phyloP scores from a whole-genome alignment of 2,329 filamentous ascomycete species.

The Alternaria arbusti region DNA sequence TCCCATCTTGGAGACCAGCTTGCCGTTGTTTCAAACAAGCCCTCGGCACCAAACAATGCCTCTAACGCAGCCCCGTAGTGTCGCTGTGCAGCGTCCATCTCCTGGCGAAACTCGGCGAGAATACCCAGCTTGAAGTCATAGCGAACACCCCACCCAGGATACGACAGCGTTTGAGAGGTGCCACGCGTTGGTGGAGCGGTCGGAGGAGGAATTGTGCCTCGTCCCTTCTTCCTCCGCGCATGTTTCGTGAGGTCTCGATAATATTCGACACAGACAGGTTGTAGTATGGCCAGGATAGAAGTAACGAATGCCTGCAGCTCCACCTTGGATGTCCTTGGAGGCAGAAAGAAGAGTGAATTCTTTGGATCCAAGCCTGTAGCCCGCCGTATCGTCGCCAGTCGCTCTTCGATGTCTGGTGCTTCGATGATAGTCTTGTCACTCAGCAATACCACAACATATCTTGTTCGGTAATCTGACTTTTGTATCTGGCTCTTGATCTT shows the following conservation, averaged over 20 bases:
- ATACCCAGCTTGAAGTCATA: constrained; percentile 94
- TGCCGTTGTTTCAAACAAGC: constrained; percentile 82
- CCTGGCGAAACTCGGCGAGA: constrained; percentile 90
- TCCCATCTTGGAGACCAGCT: constrained; percentile 92
- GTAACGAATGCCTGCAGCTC: constrained; percentile 78
- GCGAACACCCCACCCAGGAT: constrained; percentile 88
- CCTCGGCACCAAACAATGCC: constrained; percentile 76
- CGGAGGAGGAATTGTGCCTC: constrained; percentile 78
- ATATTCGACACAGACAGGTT: constrained; percentile 81
- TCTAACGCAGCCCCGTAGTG: constrained; percentile 91
- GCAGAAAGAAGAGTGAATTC: constrained; percentile 79
- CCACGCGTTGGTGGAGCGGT: constrained; percentile 82
- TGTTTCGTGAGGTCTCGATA: constrained; percentile 95
- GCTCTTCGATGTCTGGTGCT: constrained; percentile 71
- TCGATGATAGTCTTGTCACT: constrained; percentile 70
- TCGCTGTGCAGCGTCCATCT: constrained; percentile 84
- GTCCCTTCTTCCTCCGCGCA: constrained; percentile 82
- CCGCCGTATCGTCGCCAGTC: constrained; percentile 78
- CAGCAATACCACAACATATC: constrained; percentile 78
- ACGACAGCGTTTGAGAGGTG: constrained; percentile 83
- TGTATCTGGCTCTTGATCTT: constrained; percentile 72
- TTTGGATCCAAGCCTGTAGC: constrained; percentile 83
- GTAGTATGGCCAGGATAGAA: constrained; percentile 74
- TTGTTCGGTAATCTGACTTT: constrained; percentile 76
- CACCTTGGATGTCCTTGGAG: constrained; percentile 71